Evolutionary conservation across 371 early-diverging fungal genomes (phyloP), one percentile per base, ranked within the genome.

Genomic region (Coelomomyces lativittatus): DNA sequence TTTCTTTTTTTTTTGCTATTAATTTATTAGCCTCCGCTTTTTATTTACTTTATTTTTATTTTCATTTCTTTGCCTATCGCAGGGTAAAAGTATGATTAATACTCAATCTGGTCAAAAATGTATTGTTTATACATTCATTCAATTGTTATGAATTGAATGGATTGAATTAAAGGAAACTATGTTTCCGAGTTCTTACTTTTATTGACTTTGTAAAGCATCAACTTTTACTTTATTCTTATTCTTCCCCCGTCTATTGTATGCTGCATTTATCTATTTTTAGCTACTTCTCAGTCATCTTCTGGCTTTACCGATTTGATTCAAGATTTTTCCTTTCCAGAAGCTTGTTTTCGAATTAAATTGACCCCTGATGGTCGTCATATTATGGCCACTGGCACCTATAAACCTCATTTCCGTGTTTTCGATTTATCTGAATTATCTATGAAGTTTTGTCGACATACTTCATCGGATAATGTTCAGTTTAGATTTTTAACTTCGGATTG

Each of bases 281-380:
- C n/a, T n/a, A n/a, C n/a, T n/a, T n/a, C n/a, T n/a, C n/a, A n/a
- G n/a, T n/a, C n/a, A n/a, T n/a, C n/a, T n/a, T n/a, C n/a, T n/a
- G n/a, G n/a, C n/a, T n/a, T n/a, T n/a, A n/a, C n/a, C 48, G 91
- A 91, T 58, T 70, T 93, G 17, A 81, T 95, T 54, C 96, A 95
- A 59, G 91, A 93, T 58, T 95, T 98, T 60, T 88, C 88, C 56
- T 95, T 96, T 58, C 91, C 97, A n/a, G 88, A 91, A 63, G 93
- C 97, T 0, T 85, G 88, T 6, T 67, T 81, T 25, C 71, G 79
- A 49, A 67, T 98, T 41, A 82, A 83, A 50, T 66, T 80, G 15
- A 88, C 96, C 2, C 62, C 72, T 10, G 91, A 96, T 63, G 83
- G 88, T 34, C 77, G 86, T 36, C 80, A 70, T 59, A 79, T 84